Percentiles rank a stretch among this genome's conserved stretches.
These are phyloP conservation scores for Metschnikowia rubicola DNA, from an alignment of 805 yeast genomes.

Conservation along the genomic window DNA sequence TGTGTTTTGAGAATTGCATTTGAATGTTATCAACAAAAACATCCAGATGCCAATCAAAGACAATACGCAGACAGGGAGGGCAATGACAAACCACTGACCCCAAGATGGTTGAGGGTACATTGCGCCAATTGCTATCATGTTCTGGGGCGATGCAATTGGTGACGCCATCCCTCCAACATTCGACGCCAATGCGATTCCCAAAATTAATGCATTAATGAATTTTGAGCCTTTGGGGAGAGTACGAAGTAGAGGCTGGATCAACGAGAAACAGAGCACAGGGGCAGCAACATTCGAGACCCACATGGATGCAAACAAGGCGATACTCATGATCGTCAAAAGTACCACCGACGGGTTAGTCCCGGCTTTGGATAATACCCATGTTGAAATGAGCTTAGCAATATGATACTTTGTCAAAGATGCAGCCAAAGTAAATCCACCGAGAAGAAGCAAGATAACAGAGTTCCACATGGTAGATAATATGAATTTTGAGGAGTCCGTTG, in stretches of 20 bases:
- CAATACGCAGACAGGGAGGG: constrained; percentile 44
- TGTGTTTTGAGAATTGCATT: constrained; percentile 44
- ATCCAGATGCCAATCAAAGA: constrained; percentile 43
- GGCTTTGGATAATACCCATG: constrained; percentile 47
- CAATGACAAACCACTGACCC: constrained; percentile 56
- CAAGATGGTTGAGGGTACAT: constrained; percentile 51
- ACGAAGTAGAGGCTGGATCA: constrained; percentile 45
- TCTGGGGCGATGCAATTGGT: constrained; percentile 55
- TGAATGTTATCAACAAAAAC: constrained; percentile 53
- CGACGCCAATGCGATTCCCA: constrained; percentile 50
- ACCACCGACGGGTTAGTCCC: constrained; percentile 50
- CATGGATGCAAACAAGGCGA: constrained; percentile 51
- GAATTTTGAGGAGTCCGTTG: constrained; percentile 41
- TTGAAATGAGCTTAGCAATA: constrained; percentile 47
- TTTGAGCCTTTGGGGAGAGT: constrained; percentile 40
- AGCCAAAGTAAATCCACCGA: constrained; percentile 55
- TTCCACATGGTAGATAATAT: constrained; percentile 52
- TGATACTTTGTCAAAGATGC: constrained; percentile 54
- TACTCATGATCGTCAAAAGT: constrained; percentile 47
- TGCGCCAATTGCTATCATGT: constrained; percentile 51
- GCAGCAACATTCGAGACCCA: constrained; percentile 59
- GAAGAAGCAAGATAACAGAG: constrained; percentile 47
- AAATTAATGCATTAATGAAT: constrained; percentile 39
- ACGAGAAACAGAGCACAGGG: constrained; percentile 51
- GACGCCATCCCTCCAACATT: constrained; percentile 55